Evolutionary conservation across 148 eudicot genomes (phyloP), one percentile per base, ranked within the genome.

Genomic region (Vaccinium vitisidaea): DNA sequence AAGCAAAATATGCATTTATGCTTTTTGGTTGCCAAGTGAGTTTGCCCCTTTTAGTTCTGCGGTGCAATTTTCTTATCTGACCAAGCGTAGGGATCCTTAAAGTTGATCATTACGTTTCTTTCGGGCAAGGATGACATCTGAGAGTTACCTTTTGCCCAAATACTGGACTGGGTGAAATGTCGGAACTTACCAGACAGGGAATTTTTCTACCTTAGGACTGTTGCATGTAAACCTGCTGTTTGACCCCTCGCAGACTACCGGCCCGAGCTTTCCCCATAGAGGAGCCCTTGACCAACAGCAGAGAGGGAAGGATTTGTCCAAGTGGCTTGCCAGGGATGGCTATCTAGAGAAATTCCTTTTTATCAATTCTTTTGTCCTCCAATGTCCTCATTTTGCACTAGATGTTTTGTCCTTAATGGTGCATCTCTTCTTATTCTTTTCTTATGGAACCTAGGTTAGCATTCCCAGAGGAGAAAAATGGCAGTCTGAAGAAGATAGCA

Each of bases 381-480:
- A 11, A 7, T 36, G 49, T 39, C n/a, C 15, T 32, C 48, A 73
- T 15, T 49, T 36, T 73, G 19, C 9, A 36, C 14, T 1, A 73
- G 9, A 7, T 6, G 21, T 12, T 73, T 36, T 36, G 48, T 73
- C 77, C 48, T 71, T 15, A 30, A 32, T 71, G 77, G n/a, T 32
- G 49, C 77, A 36, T 73, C 49, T 32, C 49, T 30, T 16, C 4
- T 27, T 32, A 32, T 82, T 5, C 8, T 82, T 50, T 52, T 56
- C 9, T 54, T 77, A 30, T 55, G 61, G 54, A 50, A 73, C 83
- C 39, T 84, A 96, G 99, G 87, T 90, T 96, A 88, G 91, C 99
- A 83, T 96, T 94, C 89, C 95, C 99, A 65, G 95, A 96, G 86
- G 88, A 87, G 88, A 94, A 93, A 84, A 93, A 93, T 87, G 93